Evolutionary conservation across 805 yeast species (phyloP).

Genomic region (Starmera pachycereana): DNA sequence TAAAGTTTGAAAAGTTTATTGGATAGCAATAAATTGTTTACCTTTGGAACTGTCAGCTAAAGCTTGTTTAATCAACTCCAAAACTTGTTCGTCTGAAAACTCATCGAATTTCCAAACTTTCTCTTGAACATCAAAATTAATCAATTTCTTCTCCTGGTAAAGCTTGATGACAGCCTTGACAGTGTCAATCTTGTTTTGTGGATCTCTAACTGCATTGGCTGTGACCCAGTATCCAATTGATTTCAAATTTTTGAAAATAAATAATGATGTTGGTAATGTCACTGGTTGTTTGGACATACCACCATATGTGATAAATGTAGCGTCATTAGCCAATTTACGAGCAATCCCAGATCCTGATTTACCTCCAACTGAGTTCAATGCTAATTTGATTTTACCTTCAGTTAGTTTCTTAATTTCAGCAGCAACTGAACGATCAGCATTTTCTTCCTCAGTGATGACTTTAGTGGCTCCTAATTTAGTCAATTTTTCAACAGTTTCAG

Average conservation of each 20-base stretch:
- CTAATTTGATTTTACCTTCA: conserved; percentile 53
- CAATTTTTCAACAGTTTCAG: conserved; percentile 47
- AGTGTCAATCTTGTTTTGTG: conserved; percentile 47
- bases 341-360: conserved; percentile 73
- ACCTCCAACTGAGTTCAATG: conserved; percentile 92
- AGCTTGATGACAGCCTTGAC: conserved; percentile 44
- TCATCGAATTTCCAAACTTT: conserved; percentile 19
- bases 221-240: conserved; percentile 94
- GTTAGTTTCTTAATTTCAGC: conserved; percentile 47
- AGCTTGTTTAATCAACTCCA: conserved; percentile 24
- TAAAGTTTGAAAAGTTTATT: conserved; percentile 4
- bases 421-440: conserved; percentile 56
- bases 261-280: conserved; percentile 76
- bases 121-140: conserved; percentile 28
- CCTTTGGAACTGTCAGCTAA: conserved; percentile 29
- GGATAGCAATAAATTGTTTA: conserved; percentile 33
- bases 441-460: conserved; percentile 85
- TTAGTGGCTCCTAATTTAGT: conserved; percentile 64
- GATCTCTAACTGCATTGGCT: conserved; percentile 46
- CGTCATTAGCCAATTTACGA: conserved; percentile 66
- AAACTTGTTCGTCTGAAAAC: conserved; percentile 26
- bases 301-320: conserved; percentile 83
- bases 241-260: conserved; percentile 81
- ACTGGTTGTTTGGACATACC: conserved; percentile 98
- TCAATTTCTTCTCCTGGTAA: conserved; percentile 45